Base-by-base conservation (phyloP, 202 grass and related monocot genomes). In the Dendrocalamus latiflorus region DNA sequence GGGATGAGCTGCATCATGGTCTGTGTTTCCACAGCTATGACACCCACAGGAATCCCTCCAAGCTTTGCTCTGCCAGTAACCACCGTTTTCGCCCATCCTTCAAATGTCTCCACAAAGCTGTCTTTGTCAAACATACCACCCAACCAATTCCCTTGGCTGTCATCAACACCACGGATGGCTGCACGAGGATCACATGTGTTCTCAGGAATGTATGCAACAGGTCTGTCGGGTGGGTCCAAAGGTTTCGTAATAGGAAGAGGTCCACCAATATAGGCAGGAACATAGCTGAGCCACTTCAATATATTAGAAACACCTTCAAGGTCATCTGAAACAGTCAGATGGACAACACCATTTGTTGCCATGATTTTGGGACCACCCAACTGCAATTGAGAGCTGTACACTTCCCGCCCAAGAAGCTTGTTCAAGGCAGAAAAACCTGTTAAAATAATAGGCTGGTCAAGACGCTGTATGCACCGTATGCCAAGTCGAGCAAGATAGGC, bases 291-390 rank as follows among this genome's bases (percentile, higher is more conserved):
- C 92, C 92, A 94, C 50, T 68, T 90, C 85, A 94, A 76, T 86
- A 94, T 94, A 76, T 55, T 81, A 75, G 85, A 91, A 71, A 91
- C 80, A 45, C 92, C 92, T 87, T 92, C 92, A 70, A 94, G 87
- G 34, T 94, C 92, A 86, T 94, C 89, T 53, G 79, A 69, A 65
- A 94, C 92, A 41, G 92, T 94, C 53, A 92, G 79, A 73, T 94
- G 92, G 74, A 92, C 92, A 74, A 94, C 89, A 79, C 92, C 92
- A 81, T 94, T 94, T 25, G 92, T 92, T 0, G 89, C 92, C 92
- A 94, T 94, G 67, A 94, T 94, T 74, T 94, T 94, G 65, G 89
- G 92, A 49, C 92, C 92, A 92, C 92, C 92, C 68, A 94, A 78
- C 65, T 94, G 92, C 92, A 94, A 86, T 20, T 92, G 87, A n/a